Evolutionary conservation across 2,329 filamentous ascomycete species (phyloP).

Genomic region (Fusarium abutilonis): DNA sequence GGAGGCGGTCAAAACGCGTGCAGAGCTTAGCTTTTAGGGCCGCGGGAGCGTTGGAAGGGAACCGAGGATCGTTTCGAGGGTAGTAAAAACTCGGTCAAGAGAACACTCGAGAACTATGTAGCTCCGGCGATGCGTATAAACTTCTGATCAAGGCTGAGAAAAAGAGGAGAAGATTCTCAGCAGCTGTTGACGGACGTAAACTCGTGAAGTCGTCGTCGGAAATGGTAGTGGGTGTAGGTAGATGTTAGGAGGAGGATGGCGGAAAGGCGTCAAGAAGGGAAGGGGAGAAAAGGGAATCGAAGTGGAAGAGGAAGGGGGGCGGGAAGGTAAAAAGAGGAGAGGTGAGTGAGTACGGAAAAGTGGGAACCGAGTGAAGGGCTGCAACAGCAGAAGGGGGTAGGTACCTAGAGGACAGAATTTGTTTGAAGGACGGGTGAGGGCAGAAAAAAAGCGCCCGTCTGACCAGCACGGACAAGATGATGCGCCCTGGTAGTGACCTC

Average conservation of each 20-base stretch:
- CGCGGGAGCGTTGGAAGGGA: slow-evolving; percentile 20
- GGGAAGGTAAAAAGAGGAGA: slow-evolving; percentile 38
- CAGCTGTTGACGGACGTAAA: slow-evolving; percentile 23
- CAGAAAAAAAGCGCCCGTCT: slow-evolving; percentile 1
- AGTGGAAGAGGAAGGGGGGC: slow-evolving; percentile 32
- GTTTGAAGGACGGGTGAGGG: slow-evolving; percentile 17
- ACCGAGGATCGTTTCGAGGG: slow-evolving; percentile 5
- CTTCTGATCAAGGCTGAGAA: slow-evolving; percentile 10
- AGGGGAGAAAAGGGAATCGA: slow-evolving; percentile 29
- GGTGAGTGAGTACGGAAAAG: slow-evolving; percentile 33
- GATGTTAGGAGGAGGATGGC: slow-evolving; percentile 34
- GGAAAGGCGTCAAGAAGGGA: slow-evolving; percentile 33
- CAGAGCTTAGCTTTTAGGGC: slow-evolving; percentile 19
- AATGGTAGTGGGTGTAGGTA: slow-evolving; percentile 30
- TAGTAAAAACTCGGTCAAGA: slow-evolving; percentile 16
- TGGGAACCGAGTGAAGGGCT: slow-evolving; percentile 11
- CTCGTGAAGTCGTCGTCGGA: slow-evolving; percentile 30
- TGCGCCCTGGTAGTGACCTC: slow-evolving; percentile 12
- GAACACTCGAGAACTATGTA: slow-evolving; percentile 1
- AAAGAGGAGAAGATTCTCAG: slow-evolving; percentile 16
- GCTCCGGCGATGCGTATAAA: slow-evolving; percentile 9
- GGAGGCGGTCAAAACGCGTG: slow-evolving; percentile 45
- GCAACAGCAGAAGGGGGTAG: background rate
- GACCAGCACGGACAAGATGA: slow-evolving; percentile 1
- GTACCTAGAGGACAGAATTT: slow-evolving; percentile 7